Percentiles rank a stretch among this genome's conserved stretches.
Conservation (phyloP, 1,139 yeast genomes). For the Suhomyces yuchorum region DNA sequence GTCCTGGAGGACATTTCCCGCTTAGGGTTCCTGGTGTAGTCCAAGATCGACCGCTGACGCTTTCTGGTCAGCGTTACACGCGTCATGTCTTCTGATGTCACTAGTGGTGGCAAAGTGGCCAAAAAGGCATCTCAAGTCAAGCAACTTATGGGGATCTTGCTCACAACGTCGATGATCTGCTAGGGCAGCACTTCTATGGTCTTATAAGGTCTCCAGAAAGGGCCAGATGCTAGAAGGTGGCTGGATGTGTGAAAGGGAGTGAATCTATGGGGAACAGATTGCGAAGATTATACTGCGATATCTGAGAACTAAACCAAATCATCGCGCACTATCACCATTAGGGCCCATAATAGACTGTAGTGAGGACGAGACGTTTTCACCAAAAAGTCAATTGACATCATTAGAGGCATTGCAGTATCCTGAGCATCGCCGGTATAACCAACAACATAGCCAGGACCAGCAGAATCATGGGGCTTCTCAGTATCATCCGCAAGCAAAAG, state of each 20-base stretch:
- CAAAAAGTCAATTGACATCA: too few species aligned
- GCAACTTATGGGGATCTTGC: not conserved
- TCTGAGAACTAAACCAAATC: not conserved
- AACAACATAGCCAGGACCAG: not conserved
- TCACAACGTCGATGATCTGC: not conserved
- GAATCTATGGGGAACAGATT: not conserved
- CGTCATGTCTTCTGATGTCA: not conserved
- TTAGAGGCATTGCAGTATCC: too few species aligned
- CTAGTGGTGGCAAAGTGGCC: not conserved
- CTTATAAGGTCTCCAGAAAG: too few species aligned
- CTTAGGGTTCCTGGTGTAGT: conserved; percentile 10
- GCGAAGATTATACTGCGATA: not conserved
- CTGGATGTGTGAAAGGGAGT: not conserved
- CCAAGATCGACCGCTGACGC: conserved; percentile 21
- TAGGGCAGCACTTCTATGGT: not conserved
- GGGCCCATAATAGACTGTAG: too few species aligned
- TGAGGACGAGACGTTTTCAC: too few species aligned
- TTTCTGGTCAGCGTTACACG: conserved; percentile 6
- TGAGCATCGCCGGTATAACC: too few species aligned
- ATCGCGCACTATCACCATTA: too few species aligned
- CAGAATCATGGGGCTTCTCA: conserved; percentile 87
- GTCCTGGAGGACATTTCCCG: not conserved
- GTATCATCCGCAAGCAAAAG: conserved; percentile 81
- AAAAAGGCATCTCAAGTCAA: not conserved
- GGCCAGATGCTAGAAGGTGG: not conserved